These are phyloP conservation scores for Rhodotorula babjevae DNA, from an alignment of 768 basidiomycete species.

Conservation along the genomic window DNA sequence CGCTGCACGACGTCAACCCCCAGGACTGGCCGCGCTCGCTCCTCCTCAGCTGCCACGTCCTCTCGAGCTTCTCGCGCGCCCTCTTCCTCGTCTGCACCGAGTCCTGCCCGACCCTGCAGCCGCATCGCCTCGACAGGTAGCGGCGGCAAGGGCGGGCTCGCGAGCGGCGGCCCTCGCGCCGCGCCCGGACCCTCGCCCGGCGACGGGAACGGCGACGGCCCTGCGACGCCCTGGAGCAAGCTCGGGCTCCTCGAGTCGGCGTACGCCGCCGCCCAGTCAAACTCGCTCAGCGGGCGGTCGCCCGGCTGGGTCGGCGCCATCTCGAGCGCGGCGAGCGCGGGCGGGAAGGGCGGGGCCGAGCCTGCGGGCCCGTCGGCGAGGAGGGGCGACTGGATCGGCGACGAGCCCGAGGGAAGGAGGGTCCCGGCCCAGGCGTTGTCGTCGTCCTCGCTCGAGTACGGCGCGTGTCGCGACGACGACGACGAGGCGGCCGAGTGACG, in stretches of 20 bases:
- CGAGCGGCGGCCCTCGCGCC: no score
- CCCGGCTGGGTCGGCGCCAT: neutral
- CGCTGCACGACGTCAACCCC: no score
- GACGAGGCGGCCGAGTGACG: neutral
- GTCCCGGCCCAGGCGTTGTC: constrained; percentile 4
- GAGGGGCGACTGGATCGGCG: neutral
- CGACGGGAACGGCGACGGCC: no score
- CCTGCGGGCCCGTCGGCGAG: neutral
- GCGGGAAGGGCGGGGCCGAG: neutral
- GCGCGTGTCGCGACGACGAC: neutral
- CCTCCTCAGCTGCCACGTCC: neutral
- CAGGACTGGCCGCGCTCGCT: no score
- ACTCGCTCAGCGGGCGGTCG: constrained; percentile 28
- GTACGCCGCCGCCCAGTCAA: constrained; percentile 26
- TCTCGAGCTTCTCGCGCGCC: no score
- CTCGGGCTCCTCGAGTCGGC: neutral
- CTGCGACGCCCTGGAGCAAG: neutral
- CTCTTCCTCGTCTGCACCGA: neutral
- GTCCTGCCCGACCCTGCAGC: neutral
- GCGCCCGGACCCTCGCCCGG: no score
- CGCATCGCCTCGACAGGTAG: neutral
- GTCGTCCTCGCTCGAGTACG: neutral
- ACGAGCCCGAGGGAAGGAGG: neutral
- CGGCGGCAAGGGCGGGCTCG: constrained; percentile 2
- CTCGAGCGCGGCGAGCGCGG: neutral